Base-by-base conservation (phyloP, 176 grass and related monocot species). In the Juncus inflexus region DNA sequence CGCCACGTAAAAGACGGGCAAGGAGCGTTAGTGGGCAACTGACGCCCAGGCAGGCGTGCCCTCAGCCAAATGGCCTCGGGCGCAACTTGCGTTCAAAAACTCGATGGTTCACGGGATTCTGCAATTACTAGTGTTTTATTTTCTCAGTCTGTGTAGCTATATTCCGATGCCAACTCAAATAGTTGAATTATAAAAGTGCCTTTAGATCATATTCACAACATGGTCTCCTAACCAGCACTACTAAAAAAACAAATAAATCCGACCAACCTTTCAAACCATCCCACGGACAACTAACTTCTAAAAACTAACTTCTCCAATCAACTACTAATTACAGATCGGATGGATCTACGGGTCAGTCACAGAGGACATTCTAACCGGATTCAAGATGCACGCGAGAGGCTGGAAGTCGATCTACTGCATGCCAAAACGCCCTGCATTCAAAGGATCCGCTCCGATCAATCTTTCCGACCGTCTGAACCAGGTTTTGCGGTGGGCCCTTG, bases 281-380 rank as follows among this genome's bases (percentile, higher is more conserved):
- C 19, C 19, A 28, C 1, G 1, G 19, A 28, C 19, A 28, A 28
- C 19, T 28, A 12, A 66, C 1, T 9, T 49, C 49, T 49, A 37
- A 35, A 37, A 7, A n/a, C n/a, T 28, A n/a, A 39, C 37, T 13
- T 67, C n/a, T 52, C 58, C 1, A 43, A 28, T 59, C 39, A 71
- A 43, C 42, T 67, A 16, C 76, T 38, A 11, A 40, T 45, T 85
- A 50, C 89, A 94, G 89, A 94, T 94, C 77, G 89, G 89, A 73
- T 94, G 89, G 89, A 94, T 94, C 69, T 94, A 94, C 74, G 89
- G 89, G 84, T 94, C 89, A 60, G 89, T 94, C 36, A 94, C 89
- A 56, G 89, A 94, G 79, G 89, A 94, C 73, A 94, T 94, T 88
- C 81, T 94, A 35, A 94, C 89, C 9, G 84, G 89, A 35, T 94